Evolutionary conservation across 352 stramenopile genomes (phyloP).

Genomic region (Globisporangium abappressorium): DNA sequence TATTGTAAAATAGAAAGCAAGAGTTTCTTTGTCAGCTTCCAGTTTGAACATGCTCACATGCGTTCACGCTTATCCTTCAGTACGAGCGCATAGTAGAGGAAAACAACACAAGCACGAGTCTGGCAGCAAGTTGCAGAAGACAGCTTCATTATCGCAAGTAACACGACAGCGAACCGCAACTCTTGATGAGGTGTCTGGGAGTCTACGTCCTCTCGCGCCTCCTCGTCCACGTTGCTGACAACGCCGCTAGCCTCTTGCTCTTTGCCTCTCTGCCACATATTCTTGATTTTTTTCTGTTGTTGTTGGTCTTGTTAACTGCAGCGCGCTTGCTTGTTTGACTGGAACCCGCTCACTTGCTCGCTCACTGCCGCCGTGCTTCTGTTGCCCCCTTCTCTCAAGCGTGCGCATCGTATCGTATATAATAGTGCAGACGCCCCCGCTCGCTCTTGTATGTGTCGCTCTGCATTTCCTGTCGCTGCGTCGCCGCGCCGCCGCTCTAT

Average conservation of each 20-base stretch:
- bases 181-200: not conserved
- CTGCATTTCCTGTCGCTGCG: not conserved
- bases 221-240: not conserved
- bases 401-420: conserved; percentile 7
- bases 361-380: not conserved
- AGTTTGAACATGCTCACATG: not conserved
- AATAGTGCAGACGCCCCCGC: conserved; percentile 4
- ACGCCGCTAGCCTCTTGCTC: not conserved
- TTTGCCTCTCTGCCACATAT: not conserved
- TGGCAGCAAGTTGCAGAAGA: not conserved
- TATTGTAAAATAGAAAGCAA: not conserved
- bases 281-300: not conserved
- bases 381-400: not conserved
- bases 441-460: not conserved
- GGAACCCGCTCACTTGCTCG: not conserved
- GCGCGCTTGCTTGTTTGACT: not conserved
- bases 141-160: not conserved
- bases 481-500: not conserved
- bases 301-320: not conserved
- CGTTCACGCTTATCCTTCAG: no score
- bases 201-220: not conserved
- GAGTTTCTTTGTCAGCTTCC: not conserved
- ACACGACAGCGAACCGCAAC: not conserved
- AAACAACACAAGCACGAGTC: not conserved
- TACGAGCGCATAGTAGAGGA: not conserved